Conservation (phyloP, 495 filamentous ascomycete species). For the Neurospora sp. region DNA sequence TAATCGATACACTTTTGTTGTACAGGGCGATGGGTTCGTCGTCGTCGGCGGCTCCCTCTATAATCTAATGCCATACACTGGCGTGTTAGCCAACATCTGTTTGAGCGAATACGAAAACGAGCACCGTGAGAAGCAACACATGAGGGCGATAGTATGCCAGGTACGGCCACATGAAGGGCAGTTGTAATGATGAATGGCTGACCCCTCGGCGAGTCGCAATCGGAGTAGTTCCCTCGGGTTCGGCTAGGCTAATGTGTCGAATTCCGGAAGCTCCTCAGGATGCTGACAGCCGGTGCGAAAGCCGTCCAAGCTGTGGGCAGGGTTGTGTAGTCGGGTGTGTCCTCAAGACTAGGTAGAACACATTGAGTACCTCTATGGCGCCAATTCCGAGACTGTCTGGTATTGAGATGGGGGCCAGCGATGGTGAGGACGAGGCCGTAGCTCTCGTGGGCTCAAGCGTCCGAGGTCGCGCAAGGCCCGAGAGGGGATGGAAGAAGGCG, state of each 20-base stretch:
- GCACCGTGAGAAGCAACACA: background rate
- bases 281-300: background rate
- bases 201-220: background rate
- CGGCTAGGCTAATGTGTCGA: background rate
- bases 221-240: background rate
- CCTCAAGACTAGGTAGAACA: background rate
- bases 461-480: background rate
- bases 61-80: slow-evolving; percentile 2
- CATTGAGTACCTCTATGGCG: background rate
- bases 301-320: background rate
- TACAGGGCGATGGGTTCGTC: slow-evolving; percentile 35
- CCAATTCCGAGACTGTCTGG: background rate
- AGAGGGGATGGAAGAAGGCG: background rate
- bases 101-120: background rate
- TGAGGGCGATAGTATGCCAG: background rate
- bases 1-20: slow-evolving; percentile 29
- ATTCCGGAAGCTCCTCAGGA: background rate
- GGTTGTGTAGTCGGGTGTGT: background rate
- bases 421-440: background rate
- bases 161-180: background rate
- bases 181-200: background rate
- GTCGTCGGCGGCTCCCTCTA: slow-evolving; percentile 18
- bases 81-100: background rate
- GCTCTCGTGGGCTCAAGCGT: background rate
- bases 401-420: background rate